Evolutionary conservation across 2,329 filamentous ascomycete species (phyloP).

Genomic region (Hypoxylon sp.): DNA sequence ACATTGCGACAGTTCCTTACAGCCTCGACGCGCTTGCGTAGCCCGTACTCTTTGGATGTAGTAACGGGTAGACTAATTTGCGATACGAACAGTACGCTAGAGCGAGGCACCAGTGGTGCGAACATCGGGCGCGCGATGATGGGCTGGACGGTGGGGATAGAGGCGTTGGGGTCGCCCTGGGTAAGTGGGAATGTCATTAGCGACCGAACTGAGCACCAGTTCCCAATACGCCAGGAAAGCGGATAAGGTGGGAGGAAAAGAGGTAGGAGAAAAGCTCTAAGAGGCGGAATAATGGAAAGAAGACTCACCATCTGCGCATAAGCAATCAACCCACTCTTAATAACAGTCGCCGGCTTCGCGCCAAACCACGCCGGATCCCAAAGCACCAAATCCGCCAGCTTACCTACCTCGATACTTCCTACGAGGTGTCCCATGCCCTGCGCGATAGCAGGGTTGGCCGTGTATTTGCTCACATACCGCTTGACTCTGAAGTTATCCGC

Average conservation of each 20-base stretch:
- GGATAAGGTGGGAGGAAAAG: not conserved
- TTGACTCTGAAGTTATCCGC: conserved; percentile 95
- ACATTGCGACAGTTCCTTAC: conserved; percentile 82
- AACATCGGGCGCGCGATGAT: conserved; percentile 90
- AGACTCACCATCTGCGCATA: conserved; percentile 83
- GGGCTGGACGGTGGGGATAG: conserved; percentile 90
- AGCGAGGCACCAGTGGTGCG: conserved; percentile 77
- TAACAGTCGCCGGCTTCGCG: conserved; percentile 82
- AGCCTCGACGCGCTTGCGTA: conserved; percentile 84
- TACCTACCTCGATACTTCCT: conserved; percentile 89
- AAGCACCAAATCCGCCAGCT: conserved; percentile 88
- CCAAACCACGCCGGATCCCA: conserved; percentile 92
- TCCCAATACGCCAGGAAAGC: not conserved
- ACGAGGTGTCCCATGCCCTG: conserved; percentile 92
- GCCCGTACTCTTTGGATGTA: conserved; percentile 76
- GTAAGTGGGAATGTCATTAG: not conserved
- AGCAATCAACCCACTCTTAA: conserved; percentile 91
- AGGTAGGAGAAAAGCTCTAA: not conserved
- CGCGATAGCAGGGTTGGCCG: conserved; percentile 91
- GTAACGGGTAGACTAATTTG: conserved; percentile 71
- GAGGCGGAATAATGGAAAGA: not conserved
- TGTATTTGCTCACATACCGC: conserved; percentile 95
- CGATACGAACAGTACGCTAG: conserved; percentile 88
- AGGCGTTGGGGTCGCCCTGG: conserved; percentile 83
- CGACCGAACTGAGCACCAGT: not conserved